These are phyloP conservation scores for Hemileia vastatrix DNA, from an alignment of 1,284 basidiomycete genomes.

Conservation along the genomic window DNA sequence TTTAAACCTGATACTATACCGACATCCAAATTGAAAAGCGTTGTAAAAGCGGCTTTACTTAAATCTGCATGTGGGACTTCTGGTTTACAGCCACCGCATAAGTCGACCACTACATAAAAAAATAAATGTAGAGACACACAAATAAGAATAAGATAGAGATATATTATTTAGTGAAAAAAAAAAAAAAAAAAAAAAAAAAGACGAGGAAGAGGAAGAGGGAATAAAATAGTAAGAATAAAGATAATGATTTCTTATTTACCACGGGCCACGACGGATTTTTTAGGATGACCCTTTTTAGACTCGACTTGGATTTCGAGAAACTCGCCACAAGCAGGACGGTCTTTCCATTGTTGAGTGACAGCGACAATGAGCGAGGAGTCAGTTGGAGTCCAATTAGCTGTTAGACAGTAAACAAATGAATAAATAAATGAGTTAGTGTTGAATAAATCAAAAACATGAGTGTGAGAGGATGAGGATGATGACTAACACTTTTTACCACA, in stretches of 20 bases:
- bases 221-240: not conserved
- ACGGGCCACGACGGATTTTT: slow-evolving; percentile 27
- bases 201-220: not conserved
- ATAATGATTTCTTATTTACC: slow-evolving; percentile 13
- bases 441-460: not conserved
- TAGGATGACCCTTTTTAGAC: slow-evolving; percentile 3
- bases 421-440: not conserved
- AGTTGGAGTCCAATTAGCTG: slow-evolving; percentile 33
- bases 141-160: slow-evolving; percentile 1
- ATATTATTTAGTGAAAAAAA: not conserved
- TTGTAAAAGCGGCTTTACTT: slow-evolving; percentile 29
- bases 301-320: slow-evolving; percentile 11
- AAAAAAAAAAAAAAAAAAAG: not conserved
- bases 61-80: slow-evolving; percentile 32
- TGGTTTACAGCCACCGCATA: slow-evolving; percentile 33
- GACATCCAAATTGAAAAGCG: slow-evolving; percentile 30
- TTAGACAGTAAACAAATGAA: not conserved
- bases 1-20: slow-evolving; percentile 23
- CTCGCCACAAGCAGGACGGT: slow-evolving; percentile 16
- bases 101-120: slow-evolving; percentile 24
- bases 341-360: slow-evolving; percentile 31
- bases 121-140: not conserved
- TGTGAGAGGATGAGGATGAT: too few species aligned
- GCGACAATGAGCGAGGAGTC: slow-evolving; percentile 33
- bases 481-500: slow-evolving; percentile 27